phyloP scores from a whole-genome alignment of 768 basidiomycete genomes.

The Mycena haematopus region DNA sequence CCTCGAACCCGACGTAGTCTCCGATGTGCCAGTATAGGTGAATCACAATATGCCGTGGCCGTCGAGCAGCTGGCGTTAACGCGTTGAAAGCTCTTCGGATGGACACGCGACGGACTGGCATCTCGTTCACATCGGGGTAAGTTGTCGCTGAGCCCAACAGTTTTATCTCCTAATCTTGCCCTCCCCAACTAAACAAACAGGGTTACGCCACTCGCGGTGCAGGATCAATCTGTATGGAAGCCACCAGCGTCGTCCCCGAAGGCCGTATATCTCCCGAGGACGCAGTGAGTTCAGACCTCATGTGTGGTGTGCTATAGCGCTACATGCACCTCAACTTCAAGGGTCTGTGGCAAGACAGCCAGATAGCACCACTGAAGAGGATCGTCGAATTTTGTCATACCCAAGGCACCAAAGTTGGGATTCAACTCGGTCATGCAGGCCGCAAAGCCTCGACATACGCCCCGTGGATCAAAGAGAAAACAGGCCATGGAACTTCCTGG shows the following conservation, averaged over 20 bases:
- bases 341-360: constrained; percentile 80
- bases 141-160: constrained; percentile 26
- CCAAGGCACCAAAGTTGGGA: constrained; percentile 73
- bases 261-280: constrained; percentile 82
- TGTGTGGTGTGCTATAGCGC: not conserved
- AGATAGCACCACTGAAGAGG: constrained; percentile 71
- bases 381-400: constrained; percentile 78
- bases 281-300: constrained; percentile 47
- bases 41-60: constrained; percentile 37
- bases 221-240: constrained; percentile 76
- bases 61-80: not conserved
- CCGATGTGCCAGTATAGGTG: constrained; percentile 88
- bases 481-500: constrained; percentile 39
- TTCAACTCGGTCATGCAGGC: constrained; percentile 81
- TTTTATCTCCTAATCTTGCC: not conserved
- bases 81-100: constrained; percentile 32
- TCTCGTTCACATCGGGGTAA: constrained; percentile 75
- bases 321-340: constrained; percentile 35
- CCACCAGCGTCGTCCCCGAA: constrained; percentile 75
- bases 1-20: constrained; percentile 44
- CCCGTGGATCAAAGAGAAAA: constrained; percentile 63
- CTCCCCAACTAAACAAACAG: constrained; percentile 34
- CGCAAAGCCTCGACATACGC: constrained; percentile 74
- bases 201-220: constrained; percentile 74
- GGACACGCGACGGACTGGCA: constrained; percentile 88